These are phyloP conservation scores for Tolypocladium inflatum DNA, from an alignment of 2,329 filamentous ascomycete genomes.

Conservation along the genomic window DNA sequence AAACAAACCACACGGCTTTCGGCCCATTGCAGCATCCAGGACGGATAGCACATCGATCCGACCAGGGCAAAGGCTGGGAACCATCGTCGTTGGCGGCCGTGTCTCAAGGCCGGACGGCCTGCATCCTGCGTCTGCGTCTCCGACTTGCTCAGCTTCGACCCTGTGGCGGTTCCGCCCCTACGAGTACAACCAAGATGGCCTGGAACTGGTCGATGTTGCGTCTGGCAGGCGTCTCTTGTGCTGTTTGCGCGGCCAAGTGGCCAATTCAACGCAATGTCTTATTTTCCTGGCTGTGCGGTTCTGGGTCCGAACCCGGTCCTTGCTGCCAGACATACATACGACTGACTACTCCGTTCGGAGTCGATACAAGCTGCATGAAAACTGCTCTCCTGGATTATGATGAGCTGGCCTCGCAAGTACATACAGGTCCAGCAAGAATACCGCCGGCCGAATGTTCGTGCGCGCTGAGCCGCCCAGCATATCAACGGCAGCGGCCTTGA, in stretches of 20 bases:
- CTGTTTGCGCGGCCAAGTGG: not conserved
- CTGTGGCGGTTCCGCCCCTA: not conserved
- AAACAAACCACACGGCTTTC: not conserved
- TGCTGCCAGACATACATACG: not conserved
- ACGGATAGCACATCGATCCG: not conserved
- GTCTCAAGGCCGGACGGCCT: not conserved
- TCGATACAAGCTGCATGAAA: too few relatives aligned
- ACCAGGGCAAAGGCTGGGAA: not conserved
- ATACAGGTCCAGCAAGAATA: not conserved
- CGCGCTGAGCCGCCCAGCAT: not conserved
- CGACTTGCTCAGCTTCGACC: not conserved
- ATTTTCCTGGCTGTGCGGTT: not conserved
- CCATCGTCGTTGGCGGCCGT: not conserved
- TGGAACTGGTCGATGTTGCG: not conserved
- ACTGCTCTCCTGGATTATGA: not conserved
- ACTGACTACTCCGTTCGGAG: not conserved
- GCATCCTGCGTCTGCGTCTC: not conserved
- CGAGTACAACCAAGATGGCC: not conserved
- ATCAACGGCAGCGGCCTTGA: not conserved
- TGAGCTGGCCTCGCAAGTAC: not conserved
- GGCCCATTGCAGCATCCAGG: not conserved
- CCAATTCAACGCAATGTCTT: constrained; percentile 2
- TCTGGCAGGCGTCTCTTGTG: not conserved
- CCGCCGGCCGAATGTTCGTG: not conserved
- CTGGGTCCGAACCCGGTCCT: not conserved